phyloP scores from a whole-genome alignment of 805 yeast species.

The Kodamaea laetipori region DNA sequence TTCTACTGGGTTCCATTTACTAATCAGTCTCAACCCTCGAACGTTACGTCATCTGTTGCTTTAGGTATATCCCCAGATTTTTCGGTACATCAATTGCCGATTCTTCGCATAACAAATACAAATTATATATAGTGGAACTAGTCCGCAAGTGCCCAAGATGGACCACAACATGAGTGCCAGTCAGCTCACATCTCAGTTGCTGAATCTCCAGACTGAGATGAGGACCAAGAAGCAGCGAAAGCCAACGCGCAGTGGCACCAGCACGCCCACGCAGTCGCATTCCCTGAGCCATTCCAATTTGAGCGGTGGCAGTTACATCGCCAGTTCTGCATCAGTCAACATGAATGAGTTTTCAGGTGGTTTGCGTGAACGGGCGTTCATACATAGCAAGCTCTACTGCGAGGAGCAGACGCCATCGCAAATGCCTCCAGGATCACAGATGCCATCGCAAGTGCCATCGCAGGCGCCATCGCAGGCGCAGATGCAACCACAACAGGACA shows the following conservation, averaged over 20 bases:
- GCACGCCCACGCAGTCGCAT: not conserved
- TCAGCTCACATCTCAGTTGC: not conserved
- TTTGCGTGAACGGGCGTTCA: conserved; percentile 23
- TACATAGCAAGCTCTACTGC: conserved; percentile 32
- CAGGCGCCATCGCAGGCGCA: not conserved
- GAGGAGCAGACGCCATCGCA: not conserved
- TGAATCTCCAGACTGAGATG: conserved; percentile 7
- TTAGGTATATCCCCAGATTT: no score
- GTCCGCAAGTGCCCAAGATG: not conserved
- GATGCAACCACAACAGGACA: not conserved
- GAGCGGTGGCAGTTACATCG: conserved; percentile 5
- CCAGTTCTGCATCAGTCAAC: conserved; percentile 2
- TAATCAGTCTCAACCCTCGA: no score
- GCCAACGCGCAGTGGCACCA: conserved; percentile 1
- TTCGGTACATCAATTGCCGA: no score
- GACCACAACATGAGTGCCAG: conserved; percentile 6
- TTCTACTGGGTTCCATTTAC: no score
- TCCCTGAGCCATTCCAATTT: not conserved
- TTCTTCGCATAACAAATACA: no score
- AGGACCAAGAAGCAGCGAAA: conserved; percentile 8
- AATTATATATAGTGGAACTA: not conserved
- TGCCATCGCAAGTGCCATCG: not conserved
- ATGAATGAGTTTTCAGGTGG: conserved; percentile 4
- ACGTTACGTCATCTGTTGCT: no score
- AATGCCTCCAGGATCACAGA: no score